Evolutionary conservation across 2,329 filamentous ascomycete genomes (phyloP).

Genomic region (Lithohypha guttulata): DNA sequence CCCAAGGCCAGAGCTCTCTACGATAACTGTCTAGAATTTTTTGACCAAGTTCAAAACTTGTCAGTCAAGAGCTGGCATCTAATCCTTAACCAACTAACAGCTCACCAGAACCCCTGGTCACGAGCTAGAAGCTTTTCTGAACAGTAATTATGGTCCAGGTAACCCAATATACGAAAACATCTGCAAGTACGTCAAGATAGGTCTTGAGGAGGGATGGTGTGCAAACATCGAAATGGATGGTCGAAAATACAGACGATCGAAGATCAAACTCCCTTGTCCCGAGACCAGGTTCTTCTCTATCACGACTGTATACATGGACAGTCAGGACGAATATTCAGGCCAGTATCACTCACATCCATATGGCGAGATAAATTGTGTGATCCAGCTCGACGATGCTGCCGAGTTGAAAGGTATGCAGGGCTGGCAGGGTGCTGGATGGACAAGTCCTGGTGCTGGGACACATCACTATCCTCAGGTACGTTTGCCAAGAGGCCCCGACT

Average conservation of each 20-base stretch:
- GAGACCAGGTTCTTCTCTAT: conserved; percentile 44
- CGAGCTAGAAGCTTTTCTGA: conserved; percentile 35
- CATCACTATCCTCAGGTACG: conserved; percentile 47
- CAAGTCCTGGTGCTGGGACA: conserved; percentile 43
- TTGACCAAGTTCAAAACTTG: conserved; percentile 25
- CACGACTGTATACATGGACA: conserved; percentile 49
- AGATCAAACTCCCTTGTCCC: conserved; percentile 36
- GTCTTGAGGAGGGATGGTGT: conserved; percentile 37
- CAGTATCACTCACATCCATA: conserved; percentile 47
- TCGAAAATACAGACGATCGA: conserved; percentile 37
- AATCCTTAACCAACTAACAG: not conserved
- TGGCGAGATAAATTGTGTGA: conserved; percentile 46
- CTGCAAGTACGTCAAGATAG: conserved; percentile 29
- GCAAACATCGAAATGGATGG: conserved; percentile 36
- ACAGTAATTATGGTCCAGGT: conserved; percentile 35
- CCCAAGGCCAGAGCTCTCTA: conserved; percentile 15
- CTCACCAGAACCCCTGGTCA: conserved; percentile 35
- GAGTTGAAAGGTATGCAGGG: conserved; percentile 47
- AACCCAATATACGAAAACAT: conserved; percentile 36
- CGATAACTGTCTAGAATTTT: conserved; percentile 19
- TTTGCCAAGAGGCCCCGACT: too few species aligned
- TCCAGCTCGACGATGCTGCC: conserved; percentile 39
- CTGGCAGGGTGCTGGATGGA: conserved; percentile 49
- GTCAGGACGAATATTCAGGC: conserved; percentile 37
- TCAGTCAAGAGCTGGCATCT: conserved; percentile 12